Evolutionary conservation across 2,329 filamentous ascomycete species (phyloP).

Genomic region (Cercospora zeina): DNA sequence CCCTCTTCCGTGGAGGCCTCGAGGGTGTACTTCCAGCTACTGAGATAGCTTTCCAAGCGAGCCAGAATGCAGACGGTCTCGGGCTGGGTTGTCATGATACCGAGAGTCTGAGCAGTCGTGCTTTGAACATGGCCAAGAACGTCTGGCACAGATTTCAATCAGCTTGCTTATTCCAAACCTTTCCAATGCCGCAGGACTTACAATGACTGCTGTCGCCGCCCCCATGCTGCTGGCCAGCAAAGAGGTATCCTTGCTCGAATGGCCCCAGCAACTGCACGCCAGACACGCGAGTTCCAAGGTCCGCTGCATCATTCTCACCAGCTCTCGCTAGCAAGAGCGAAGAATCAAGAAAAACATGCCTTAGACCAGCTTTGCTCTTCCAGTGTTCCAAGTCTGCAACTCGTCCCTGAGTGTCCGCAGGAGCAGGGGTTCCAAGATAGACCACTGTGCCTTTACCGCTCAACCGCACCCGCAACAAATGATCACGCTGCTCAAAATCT

Average conservation of each 20-base stretch:
- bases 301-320: constrained; percentile 12
- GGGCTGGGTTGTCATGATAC: constrained; percentile 28
- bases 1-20: constrained; percentile 29
- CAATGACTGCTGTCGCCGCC: constrained; percentile 33
- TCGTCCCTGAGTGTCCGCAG: constrained; percentile 1
- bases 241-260: constrained; percentile 35
- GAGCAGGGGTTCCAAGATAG: constrained; percentile 39
- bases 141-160: constrained; percentile 23
- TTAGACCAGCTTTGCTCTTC: constrained; percentile 39
- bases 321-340: constrained; percentile 25
- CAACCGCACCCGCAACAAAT: constrained; percentile 38
- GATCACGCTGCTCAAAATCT: constrained; percentile 40
- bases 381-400: constrained; percentile 36
- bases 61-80: constrained; percentile 34
- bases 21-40: constrained; percentile 35
- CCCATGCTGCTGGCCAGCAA: constrained; percentile 38
- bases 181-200: neutral
- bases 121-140: constrained; percentile 36
- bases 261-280: constrained; percentile 38
- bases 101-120: constrained; percentile 20
- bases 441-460: constrained; percentile 40
- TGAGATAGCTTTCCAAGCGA: constrained; percentile 37
- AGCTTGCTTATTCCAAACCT: neutral
- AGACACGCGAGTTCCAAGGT: constrained; percentile 28
- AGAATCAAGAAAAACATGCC: constrained; percentile 39